Conservation (phyloP, 225 moss, liverwort and hornwort genomes). For the Lunularia cruciata region DNA sequence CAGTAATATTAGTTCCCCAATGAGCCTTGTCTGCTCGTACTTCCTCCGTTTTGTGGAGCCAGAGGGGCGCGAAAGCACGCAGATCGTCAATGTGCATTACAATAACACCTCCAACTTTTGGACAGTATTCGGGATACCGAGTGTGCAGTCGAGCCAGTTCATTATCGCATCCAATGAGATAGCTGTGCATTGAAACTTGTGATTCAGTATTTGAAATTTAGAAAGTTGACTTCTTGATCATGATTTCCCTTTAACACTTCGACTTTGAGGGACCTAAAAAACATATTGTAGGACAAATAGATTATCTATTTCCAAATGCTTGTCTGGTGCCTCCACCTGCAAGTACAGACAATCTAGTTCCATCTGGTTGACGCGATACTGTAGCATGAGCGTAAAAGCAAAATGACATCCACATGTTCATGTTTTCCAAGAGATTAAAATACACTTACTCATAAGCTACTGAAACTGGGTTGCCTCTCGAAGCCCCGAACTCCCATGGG, state of each 20-base stretch:
- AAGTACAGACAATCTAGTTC: no score
- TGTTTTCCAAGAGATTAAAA: no score
- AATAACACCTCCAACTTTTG: slow-evolving; percentile 92
- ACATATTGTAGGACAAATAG: no score
- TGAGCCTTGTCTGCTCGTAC: slow-evolving; percentile 86
- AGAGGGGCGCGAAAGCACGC: slow-evolving; percentile 76
- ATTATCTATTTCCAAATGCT: no score
- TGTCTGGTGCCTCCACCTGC: no score
- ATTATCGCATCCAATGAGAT: slow-evolving; percentile 91
- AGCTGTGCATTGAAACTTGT: slow-evolving; percentile 55
- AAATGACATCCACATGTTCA: no score
- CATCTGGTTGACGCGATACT: no score
- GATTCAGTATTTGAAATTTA: not conserved
- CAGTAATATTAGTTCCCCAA: slow-evolving; percentile 84
- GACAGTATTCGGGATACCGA: slow-evolving; percentile 73
- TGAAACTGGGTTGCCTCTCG: slow-evolving; percentile 68
- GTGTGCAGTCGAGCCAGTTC: slow-evolving; percentile 81
- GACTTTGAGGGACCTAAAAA: no score
- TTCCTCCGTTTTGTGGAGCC: slow-evolving; percentile 95
- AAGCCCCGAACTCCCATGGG: slow-evolving; percentile 91
- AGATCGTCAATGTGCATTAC: slow-evolving; percentile 92
- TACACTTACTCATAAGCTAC: slow-evolving; percentile 77
- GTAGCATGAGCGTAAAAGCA: no score
- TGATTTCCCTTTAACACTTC: no score
- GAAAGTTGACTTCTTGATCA: no score